Percentiles rank a stretch among this genome's conserved stretches.
These are phyloP conservation scores for Malassezia cuniculi DNA, from an alignment of 1,284 basidiomycete species.

Conservation along the genomic window DNA sequence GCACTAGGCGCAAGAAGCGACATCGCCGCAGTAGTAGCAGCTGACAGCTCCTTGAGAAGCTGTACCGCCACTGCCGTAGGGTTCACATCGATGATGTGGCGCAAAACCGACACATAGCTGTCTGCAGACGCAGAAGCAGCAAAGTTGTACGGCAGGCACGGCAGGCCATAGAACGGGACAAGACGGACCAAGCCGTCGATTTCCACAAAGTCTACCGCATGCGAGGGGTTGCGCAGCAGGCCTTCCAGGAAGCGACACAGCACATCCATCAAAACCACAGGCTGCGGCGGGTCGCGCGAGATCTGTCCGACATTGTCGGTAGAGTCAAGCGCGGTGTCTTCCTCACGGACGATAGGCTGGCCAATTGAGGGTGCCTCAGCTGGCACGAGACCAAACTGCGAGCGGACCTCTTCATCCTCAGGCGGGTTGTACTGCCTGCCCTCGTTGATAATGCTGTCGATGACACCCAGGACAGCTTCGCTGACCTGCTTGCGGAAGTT, in stretches of 20 bases:
- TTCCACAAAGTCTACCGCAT: conserved; percentile 80
- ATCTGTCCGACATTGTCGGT: conserved; percentile 27
- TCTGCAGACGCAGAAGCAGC: conserved; percentile 67
- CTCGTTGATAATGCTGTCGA: conserved; percentile 52
- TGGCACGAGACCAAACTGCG: conserved; percentile 21
- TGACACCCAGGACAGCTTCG: conserved; percentile 54
- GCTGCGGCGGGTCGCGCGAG: conserved; percentile 22
- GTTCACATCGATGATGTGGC: conserved; percentile 74
- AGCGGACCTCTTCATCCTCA: conserved; percentile 16
- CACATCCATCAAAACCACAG: conserved; percentile 35
- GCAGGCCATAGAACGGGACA: conserved; percentile 64
- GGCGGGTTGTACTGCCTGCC: conserved; percentile 52
- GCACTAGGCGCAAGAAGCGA: conserved; percentile 56
- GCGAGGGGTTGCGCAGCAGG: conserved; percentile 71
- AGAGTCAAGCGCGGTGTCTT: conserved; percentile 7
- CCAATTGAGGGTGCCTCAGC: conserved; percentile 1
- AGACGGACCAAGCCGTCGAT: conserved; percentile 64
- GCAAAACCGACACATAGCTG: conserved; percentile 72
- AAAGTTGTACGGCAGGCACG: conserved; percentile 81
- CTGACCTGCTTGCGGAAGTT: conserved; percentile 64
- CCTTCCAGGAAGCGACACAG: conserved; percentile 57
- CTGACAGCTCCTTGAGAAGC: conserved; percentile 61
- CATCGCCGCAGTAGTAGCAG: too few relatives aligned
- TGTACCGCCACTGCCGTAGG: conserved; percentile 63
- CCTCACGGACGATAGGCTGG: background rate